phyloP scores from a whole-genome alignment of 2,329 filamentous ascomycete genomes.

The Macrophomina tecta region DNA sequence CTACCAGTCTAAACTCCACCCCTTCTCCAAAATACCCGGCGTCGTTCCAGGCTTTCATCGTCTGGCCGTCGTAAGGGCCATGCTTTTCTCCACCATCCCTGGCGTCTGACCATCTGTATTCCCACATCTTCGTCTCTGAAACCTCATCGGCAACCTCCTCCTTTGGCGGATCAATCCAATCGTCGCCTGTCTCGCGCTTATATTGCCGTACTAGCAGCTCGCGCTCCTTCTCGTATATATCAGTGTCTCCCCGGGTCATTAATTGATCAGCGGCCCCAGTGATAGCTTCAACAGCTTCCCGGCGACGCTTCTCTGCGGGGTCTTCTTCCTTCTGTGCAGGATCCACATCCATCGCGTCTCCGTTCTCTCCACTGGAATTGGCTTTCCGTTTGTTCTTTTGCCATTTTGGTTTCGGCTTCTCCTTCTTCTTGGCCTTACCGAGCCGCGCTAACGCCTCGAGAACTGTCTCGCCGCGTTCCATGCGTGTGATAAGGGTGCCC shows the following conservation, averaged over 20 bases:
- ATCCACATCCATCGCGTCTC: slow-evolving; percentile 73
- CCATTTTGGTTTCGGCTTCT: slow-evolving; percentile 66
- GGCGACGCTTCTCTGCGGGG: slow-evolving; percentile 71
- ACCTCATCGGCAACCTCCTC: slow-evolving; percentile 37
- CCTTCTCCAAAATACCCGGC: slow-evolving; percentile 93
- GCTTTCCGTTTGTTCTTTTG: slow-evolving; percentile 60
- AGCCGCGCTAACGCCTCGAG: slow-evolving; percentile 86
- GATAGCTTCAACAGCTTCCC: slow-evolving; percentile 77
- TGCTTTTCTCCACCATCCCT: slow-evolving; percentile 79
- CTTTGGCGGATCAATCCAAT: slow-evolving; percentile 69
- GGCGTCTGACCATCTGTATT: slow-evolving; percentile 91
- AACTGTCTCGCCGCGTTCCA: slow-evolving; percentile 83
- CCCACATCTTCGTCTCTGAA: slow-evolving; percentile 67
- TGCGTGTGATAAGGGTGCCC: slow-evolving; percentile 70
- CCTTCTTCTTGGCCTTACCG: slow-evolving; percentile 64
- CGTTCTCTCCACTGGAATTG: slow-evolving; percentile 39
- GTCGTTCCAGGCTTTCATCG: slow-evolving; percentile 90
- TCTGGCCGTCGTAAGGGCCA: slow-evolving; percentile 82
- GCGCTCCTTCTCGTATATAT: slow-evolving; percentile 90
- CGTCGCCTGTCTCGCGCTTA: slow-evolving; percentile 81
- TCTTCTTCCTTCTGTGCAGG: slow-evolving; percentile 58
- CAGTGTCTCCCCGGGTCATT: slow-evolving; percentile 78
- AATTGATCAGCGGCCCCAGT: slow-evolving; percentile 90
- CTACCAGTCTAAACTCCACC: slow-evolving; percentile 64
- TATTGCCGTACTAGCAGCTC: slow-evolving; percentile 86